phyloP scores from a whole-genome alignment of 2,329 filamentous ascomycete genomes.

The Atkinsonella texensis region DNA sequence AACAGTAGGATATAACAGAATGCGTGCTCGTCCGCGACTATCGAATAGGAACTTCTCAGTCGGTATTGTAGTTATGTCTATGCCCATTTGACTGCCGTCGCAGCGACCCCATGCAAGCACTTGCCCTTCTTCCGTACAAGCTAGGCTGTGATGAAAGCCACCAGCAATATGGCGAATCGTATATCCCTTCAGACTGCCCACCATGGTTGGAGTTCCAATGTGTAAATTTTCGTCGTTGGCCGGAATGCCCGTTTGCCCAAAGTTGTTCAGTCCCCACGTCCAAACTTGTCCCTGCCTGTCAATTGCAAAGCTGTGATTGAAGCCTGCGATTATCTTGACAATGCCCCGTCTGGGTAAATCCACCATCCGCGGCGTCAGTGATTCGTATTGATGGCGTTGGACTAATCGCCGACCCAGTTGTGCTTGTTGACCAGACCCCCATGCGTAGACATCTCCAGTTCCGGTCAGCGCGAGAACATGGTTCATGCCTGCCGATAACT shows the following conservation, averaged over 20 bases:
- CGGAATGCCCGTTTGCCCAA: constrained; percentile 51
- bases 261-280: constrained; percentile 61
- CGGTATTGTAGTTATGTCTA: constrained; percentile 2
- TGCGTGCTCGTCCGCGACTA: constrained; percentile 4
- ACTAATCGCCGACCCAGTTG: constrained; percentile 37
- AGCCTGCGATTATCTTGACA: constrained; percentile 36
- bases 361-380: constrained; percentile 30
- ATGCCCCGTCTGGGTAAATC: constrained; percentile 22
- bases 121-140: constrained; percentile 27
- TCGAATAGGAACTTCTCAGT: constrained; percentile 5
- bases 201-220: constrained; percentile 20
- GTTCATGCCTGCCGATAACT: constrained; percentile 51
- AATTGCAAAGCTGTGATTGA: constrained; percentile 60
- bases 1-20: constrained; percentile 13
- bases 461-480: constrained; percentile 52
- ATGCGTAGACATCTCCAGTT: constrained; percentile 26
- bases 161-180: constrained; percentile 46
- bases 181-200: constrained; percentile 40
- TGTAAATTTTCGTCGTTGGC: constrained; percentile 38
- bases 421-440: constrained; percentile 28
- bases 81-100: constrained; percentile 23
- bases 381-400: constrained; percentile 35
- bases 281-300: constrained; percentile 50
- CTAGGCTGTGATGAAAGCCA: constrained; percentile 23
- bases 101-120: constrained; percentile 34